A percentile compares a stretch with the other conserved stretches of the same genome.
Evolutionary conservation across 2,329 filamentous ascomycete species (phyloP).

Genomic region (Elsinoe fawcettii): DNA sequence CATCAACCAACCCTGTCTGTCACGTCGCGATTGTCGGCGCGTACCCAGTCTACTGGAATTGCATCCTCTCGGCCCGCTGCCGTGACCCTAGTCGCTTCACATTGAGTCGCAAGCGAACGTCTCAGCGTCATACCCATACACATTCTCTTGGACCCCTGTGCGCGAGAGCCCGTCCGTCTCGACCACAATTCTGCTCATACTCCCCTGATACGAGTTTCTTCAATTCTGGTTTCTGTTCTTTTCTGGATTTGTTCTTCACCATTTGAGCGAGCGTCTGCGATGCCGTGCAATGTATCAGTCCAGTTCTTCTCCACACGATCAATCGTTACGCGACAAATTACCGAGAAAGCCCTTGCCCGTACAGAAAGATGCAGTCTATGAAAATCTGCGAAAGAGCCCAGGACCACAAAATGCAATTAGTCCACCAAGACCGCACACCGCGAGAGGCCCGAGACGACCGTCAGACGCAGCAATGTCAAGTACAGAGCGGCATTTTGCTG

Average conservation of each 20-base stretch:
- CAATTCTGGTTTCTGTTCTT: not conserved
- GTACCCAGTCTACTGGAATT: slow-evolving; percentile 2
- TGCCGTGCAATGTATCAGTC: slow-evolving; percentile 11
- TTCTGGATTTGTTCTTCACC: not conserved
- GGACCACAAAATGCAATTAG: slow-evolving; percentile 1
- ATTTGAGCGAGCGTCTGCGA: not conserved
- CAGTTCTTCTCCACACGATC: slow-evolving; percentile 7
- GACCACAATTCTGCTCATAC: not conserved
- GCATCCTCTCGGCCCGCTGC: slow-evolving; percentile 2
- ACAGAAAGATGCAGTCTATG: not conserved
- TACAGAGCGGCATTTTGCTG: slow-evolving; percentile 33
- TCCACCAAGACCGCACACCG: slow-evolving; percentile 3
- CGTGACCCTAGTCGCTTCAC: slow-evolving; percentile 9
- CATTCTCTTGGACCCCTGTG: not conserved
- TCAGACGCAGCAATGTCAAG: slow-evolving; percentile 1
- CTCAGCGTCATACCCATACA: slow-evolving; percentile 13
- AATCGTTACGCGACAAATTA: slow-evolving; percentile 3
- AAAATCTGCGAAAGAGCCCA: not conserved
- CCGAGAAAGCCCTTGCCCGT: not conserved
- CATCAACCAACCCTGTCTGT: not conserved
- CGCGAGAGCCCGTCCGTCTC: slow-evolving; percentile 4
- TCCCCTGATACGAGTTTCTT: not conserved
- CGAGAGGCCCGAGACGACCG: not conserved
- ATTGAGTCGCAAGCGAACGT: slow-evolving; percentile 10
- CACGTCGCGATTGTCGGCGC: not conserved